Percentiles rank a stretch among this genome's conserved stretches.
phyloP scores from a whole-genome alignment of 2,329 filamentous ascomycete species.

The Stachybotrys elegans region DNA sequence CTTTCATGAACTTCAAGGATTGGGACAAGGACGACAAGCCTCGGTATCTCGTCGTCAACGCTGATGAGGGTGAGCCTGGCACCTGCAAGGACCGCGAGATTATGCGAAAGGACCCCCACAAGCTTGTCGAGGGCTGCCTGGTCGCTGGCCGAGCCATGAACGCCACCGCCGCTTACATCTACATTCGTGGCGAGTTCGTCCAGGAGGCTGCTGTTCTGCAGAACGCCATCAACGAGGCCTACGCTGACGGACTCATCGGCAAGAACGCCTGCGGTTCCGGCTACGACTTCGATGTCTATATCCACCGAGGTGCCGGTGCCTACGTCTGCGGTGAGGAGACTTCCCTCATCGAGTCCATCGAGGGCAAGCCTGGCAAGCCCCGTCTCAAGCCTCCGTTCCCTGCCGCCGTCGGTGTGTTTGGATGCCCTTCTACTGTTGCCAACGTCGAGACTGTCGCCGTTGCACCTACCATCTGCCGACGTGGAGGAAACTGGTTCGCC shows the following conservation, averaged over 20 bases:
- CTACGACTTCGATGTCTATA: slow-evolving; percentile 95
- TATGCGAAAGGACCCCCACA: slow-evolving; percentile 99
- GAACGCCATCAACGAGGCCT: slow-evolving; percentile 94
- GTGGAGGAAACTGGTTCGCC: slow-evolving; percentile 90
- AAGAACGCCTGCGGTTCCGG: slow-evolving; percentile 97
- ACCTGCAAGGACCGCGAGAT: slow-evolving; percentile 99
- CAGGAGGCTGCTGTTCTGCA: slow-evolving; percentile 92
- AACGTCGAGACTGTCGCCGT: slow-evolving; percentile 98
- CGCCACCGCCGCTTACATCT: slow-evolving; percentile 96
- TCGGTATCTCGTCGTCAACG: slow-evolving; percentile 95
- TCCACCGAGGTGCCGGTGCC: slow-evolving; percentile 94
- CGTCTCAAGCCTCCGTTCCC: slow-evolving; percentile 98
- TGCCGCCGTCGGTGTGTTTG: slow-evolving; percentile 93
- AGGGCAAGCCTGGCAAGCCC: slow-evolving; percentile 98
- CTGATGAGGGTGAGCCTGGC: slow-evolving; percentile 96
- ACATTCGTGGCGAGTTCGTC: slow-evolving; percentile 98
- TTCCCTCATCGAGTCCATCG: slow-evolving; percentile 93
- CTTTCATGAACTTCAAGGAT: slow-evolving; percentile 99
- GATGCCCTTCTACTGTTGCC: slow-evolving; percentile 94
- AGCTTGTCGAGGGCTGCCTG: slow-evolving; percentile 95
- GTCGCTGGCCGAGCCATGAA: slow-evolving; percentile 98
- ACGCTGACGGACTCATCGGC: slow-evolving; percentile 88
- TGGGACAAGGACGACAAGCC: slow-evolving; percentile 98
- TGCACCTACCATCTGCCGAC: slow-evolving; percentile 89
- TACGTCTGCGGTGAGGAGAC: slow-evolving; percentile 99